Conservation (phyloP, 108 stramenopile genomes). For the Conticribra weissflogii region DNA sequence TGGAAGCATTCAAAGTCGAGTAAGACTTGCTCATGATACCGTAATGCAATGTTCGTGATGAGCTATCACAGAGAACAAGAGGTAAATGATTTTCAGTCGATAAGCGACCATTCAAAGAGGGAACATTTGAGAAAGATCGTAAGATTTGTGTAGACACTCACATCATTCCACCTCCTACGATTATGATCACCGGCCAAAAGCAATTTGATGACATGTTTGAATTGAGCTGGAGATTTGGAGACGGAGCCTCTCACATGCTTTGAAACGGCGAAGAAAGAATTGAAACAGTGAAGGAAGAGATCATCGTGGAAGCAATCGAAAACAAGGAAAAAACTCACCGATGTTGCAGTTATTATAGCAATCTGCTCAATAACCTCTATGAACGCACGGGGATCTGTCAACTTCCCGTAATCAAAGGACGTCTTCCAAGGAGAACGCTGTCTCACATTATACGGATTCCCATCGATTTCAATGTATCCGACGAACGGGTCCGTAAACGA, state of each 20-base stretch:
- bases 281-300: background rate
- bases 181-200: constrained; percentile 41
- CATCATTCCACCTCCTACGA: constrained; percentile 52
- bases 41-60: constrained; percentile 47
- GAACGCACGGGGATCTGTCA: constrained; percentile 37
- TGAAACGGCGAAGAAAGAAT: background rate
- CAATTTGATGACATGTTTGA: constrained; percentile 67
- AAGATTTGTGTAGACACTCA: constrained; percentile 19
- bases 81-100: background rate
- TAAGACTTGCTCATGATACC: constrained; percentile 58
- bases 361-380: constrained; percentile 59
- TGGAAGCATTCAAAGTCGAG: constrained; percentile 69
- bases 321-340: constrained; percentile 23
- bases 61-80: constrained; percentile 16
- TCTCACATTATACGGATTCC: constrained; percentile 51
- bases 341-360: constrained; percentile 60
- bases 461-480: constrained; percentile 54
- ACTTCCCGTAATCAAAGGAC: constrained; percentile 36
- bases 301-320: background rate
- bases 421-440: constrained; percentile 69
- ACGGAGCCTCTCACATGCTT: constrained; percentile 64
- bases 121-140: background rate
- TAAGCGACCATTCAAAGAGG: background rate
- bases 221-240: constrained; percentile 61
- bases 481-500: constrained; percentile 68